Conservation (phyloP, 225 moss, liverwort and hornwort species). For the Pleurozium schreberi region DNA sequence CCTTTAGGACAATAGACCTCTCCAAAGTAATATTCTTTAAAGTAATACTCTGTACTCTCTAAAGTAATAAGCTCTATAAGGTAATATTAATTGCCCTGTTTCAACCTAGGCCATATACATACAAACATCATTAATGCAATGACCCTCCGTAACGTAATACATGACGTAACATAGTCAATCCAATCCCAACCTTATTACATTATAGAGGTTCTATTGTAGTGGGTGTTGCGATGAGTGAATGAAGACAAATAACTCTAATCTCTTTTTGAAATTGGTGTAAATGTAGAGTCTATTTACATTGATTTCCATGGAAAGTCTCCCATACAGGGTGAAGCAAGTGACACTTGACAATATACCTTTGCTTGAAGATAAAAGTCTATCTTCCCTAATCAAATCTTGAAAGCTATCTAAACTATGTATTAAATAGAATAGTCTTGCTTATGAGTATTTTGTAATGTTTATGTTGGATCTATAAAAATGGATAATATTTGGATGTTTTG, state of each 20-base stretch:
- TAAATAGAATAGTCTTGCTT: neutral
- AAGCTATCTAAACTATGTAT: neutral
- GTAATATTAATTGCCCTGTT: too few relatives aligned
- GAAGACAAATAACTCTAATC: neutral
- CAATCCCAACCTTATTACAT: too few relatives aligned
- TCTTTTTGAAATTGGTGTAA: neutral
- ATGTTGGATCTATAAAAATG: neutral
- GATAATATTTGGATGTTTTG: neutral
- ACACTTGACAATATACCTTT: rapidly evolving
- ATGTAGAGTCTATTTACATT: rapidly evolving
- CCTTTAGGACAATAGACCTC: too few relatives aligned
- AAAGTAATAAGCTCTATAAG: too few relatives aligned
- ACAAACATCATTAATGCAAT: too few relatives aligned
- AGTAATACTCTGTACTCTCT: too few relatives aligned
- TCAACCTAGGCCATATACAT: too few relatives aligned
- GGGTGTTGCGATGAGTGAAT: neutral
- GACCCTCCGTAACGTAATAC: too few relatives aligned
- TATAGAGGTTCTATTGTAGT: neutral
- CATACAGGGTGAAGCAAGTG: rapidly evolving
- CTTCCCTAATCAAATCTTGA: neutral
- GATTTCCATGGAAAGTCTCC: rapidly evolving
- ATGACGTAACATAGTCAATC: too few relatives aligned
- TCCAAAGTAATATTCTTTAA: too few relatives aligned
- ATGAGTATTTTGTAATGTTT: neutral
- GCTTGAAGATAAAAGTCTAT: neutral